These are phyloP conservation scores for Aureobasidium sp. DNA, from an alignment of 2,329 filamentous ascomycete genomes.

Conservation along the genomic window DNA sequence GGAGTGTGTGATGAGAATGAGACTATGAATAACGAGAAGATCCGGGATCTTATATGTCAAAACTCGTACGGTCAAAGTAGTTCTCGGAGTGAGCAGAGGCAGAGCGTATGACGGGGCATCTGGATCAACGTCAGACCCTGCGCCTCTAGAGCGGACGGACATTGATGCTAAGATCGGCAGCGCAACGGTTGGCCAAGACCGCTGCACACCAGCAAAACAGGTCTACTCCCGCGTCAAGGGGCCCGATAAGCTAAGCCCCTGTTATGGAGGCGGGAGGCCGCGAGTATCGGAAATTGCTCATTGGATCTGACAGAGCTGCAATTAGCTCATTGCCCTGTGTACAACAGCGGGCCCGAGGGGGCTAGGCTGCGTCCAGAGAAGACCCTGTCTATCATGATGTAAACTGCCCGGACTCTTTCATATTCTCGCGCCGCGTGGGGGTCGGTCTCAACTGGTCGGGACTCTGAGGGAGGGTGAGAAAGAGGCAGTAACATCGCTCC, in stretches of 20 bases:
- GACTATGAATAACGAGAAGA: not conserved
- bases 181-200: not conserved
- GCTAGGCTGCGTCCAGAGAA: constrained; percentile 1
- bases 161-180: constrained; percentile 8
- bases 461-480: not conserved
- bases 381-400: constrained; percentile 13
- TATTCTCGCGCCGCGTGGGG: not conserved
- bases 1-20: not conserved
- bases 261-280: constrained; percentile 7
- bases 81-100: not conserved
- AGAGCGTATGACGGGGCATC: constrained; percentile 2
- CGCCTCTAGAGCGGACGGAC: not conserved
- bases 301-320: not conserved
- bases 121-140: constrained; percentile 19
- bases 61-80: not conserved
- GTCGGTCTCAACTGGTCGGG: not conserved
- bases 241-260: not conserved
- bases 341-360: not conserved
- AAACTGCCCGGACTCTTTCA: not conserved
- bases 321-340: constrained; percentile 13
- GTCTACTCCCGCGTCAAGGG: not conserved
- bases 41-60: constrained; percentile 9
- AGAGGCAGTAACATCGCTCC: not conserved
- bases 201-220: not conserved
- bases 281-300: constrained; percentile 1